These are phyloP conservation scores for Immersiella caudata DNA, from an alignment of 495 filamentous ascomycete species.

Conservation along the genomic window DNA sequence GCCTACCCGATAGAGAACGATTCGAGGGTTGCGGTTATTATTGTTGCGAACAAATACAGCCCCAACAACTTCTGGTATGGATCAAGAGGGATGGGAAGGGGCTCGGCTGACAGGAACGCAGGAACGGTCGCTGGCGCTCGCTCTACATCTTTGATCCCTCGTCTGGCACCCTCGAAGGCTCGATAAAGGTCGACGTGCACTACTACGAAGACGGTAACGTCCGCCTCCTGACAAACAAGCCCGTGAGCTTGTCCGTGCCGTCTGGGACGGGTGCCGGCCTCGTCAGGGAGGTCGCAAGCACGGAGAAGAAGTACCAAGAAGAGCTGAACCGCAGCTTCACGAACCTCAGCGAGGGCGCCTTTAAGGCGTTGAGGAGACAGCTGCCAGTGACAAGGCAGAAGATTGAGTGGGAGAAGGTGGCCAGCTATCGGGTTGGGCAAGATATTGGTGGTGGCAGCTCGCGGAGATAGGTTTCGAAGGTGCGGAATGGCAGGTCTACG, in stretches of 20 bases:
- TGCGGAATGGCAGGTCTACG: neutral
- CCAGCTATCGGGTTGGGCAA: slow-evolving; percentile 84
- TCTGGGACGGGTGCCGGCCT: slow-evolving; percentile 68
- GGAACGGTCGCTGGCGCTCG: slow-evolving; percentile 96
- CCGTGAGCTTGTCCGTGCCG: slow-evolving; percentile 60
- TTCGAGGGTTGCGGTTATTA: slow-evolving; percentile 72
- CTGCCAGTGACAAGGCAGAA: slow-evolving; percentile 96
- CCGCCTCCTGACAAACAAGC: slow-evolving; percentile 81
- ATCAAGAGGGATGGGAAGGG: neutral
- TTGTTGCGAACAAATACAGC: slow-evolving; percentile 95
- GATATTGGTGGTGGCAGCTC: slow-evolving; percentile 64
- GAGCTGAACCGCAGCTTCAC: slow-evolving; percentile 90
- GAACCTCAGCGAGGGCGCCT: slow-evolving; percentile 85
- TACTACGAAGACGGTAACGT: slow-evolving; percentile 99
- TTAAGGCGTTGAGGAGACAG: slow-evolving; percentile 90
- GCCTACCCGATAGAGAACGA: slow-evolving; percentile 79
- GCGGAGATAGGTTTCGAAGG: slow-evolving; percentile 39
- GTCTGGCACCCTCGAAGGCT: slow-evolving; percentile 62
- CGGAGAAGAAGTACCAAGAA: slow-evolving; percentile 93
- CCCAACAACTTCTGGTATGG: slow-evolving; percentile 93
- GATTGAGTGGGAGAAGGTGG: slow-evolving; percentile 99
- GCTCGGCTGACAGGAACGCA: slow-evolving; percentile 32
- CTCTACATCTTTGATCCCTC: slow-evolving; percentile 76
- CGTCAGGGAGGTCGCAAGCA: slow-evolving; percentile 69
- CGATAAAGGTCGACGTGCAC: slow-evolving; percentile 86